Percentiles rank a stretch among this genome's conserved stretches.
Evolutionary conservation across 768 basidiomycete genomes (phyloP).

Genomic region (Dentipellis fragilis): DNA sequence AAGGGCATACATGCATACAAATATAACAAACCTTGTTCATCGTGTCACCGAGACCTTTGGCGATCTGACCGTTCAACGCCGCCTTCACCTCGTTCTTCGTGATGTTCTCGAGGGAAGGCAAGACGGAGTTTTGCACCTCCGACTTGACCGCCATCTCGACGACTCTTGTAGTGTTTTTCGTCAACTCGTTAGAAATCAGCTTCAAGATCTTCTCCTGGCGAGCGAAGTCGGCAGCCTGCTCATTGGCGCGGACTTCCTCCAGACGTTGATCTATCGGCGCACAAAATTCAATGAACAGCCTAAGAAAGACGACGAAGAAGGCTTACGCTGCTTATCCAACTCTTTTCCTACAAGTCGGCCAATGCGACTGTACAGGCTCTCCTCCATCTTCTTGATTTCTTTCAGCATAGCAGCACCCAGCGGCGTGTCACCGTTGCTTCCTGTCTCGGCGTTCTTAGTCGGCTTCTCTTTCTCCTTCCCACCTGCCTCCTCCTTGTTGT

Average conservation of each 20-base stretch:
- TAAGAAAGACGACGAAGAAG: constrained; percentile 5
- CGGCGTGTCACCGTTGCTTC: constrained; percentile 32
- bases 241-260: constrained; percentile 69
- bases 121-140: constrained; percentile 75
- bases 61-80: constrained; percentile 71
- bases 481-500: constrained; percentile 27
- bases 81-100: constrained; percentile 74
- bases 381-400: constrained; percentile 79
- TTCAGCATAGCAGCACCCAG: constrained; percentile 53
- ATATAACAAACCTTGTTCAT: constrained; percentile 53
- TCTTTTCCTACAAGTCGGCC: constrained; percentile 77
- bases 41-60: constrained; percentile 58
- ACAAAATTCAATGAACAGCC: constrained; percentile 1
- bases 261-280: constrained; percentile 59
- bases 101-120: constrained; percentile 74
- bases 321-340: constrained; percentile 83
- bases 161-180: constrained; percentile 79
- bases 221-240: constrained; percentile 72
- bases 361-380: constrained; percentile 64
- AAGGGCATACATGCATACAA: background rate
- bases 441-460: constrained; percentile 24
- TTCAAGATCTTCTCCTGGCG: constrained; percentile 87
- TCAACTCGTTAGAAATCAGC: constrained; percentile 78
- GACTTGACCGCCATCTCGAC: constrained; percentile 84
- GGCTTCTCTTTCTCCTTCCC: constrained; percentile 29